Evolutionary conservation across 495 filamentous ascomycete genomes (phyloP).

Genomic region (Penicillium soppii): DNA sequence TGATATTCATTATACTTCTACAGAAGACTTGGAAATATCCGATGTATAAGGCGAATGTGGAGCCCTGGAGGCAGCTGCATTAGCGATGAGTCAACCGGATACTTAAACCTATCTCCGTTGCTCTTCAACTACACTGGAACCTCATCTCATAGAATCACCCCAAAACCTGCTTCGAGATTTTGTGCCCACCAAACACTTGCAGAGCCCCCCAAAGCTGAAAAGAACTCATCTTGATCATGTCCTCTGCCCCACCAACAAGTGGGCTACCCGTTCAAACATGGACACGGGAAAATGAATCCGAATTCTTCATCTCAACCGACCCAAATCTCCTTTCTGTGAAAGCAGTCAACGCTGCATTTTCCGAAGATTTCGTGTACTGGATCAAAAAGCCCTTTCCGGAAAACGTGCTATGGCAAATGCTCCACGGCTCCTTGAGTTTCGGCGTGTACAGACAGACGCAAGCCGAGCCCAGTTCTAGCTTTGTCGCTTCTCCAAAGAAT

Average conservation of each 20-base stretch:
- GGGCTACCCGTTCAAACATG: constrained; percentile 18
- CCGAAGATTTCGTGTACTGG: constrained; percentile 56
- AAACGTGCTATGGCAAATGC: constrained; percentile 41
- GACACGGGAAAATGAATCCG: constrained; percentile 19
- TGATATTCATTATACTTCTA: no score
- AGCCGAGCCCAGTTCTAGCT: neutral
- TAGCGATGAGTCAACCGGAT: no score
- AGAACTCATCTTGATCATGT: constrained; percentile 5
- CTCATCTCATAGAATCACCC: no score
- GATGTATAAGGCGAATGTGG: no score
- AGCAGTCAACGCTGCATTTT: constrained; percentile 51
- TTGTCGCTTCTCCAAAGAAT: constrained; percentile 2
- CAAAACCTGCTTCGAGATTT: no score
- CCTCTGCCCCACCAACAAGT: constrained; percentile 18
- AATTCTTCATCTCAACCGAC: constrained; percentile 54
- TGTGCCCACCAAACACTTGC: no score
- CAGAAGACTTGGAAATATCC: no score
- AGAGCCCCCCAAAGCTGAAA: neutral
- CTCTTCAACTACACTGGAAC: no score
- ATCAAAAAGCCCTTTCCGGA: constrained; percentile 37
- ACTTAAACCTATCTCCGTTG: no score
- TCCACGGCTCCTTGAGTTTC: constrained; percentile 54
- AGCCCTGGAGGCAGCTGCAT: no score
- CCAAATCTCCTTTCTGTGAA: constrained; percentile 46
- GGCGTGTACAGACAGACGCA: constrained; percentile 45